Evolutionary conservation across 2,329 filamentous ascomycete species (phyloP), one percentile per base, ranked within the genome.

Genomic region (Alternaria sp.): DNA sequence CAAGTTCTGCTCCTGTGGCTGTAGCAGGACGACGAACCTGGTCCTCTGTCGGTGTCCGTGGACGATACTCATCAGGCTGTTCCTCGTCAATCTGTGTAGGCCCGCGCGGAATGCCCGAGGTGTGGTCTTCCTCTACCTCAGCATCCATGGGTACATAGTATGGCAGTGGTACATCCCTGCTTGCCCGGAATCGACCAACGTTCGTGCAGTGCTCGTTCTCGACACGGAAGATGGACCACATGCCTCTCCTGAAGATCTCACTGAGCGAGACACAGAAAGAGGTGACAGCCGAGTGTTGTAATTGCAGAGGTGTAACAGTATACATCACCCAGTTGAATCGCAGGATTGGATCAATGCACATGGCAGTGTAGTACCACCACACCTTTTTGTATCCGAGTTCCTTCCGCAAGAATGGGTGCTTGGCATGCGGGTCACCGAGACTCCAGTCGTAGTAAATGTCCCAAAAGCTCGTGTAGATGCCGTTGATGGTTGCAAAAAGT

Each of bases 361-460:
- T 97, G 60, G 95, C 92, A 5, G 80, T 78, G 76, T 98, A 99
- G 82, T 99, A 99, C 43, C 90, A 83, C 90, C 92, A 95, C 4
- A 86, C 84, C 12, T 85, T 84, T 74, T 94, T 94, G 71, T 95
- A 91, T 0, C 90, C 93, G 0, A 95, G 85, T 9, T 92, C 90
- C 60, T 94, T 88, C 7, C 95, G 90, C 11, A 86, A 70, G 59
- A 82, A 79, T 0, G 82, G 85, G 66, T 91, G 83, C 11, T 87
- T 86, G 0, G 92, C 87, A 57, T 90, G 87, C 0, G 90, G 85
- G 70, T 97, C 93, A 3, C 94, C 85, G n/a, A 97, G 84, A 74
- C 91, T 95, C 85, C 95, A 98, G 78, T 99, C 95, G 92, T 98
- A 97, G 66, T 93, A 89, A 2, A 99, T 81, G 75, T 99, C 95